phyloP scores from a whole-genome alignment of 2,329 filamentous ascomycete genomes.

The Pyricularia grisea region DNA sequence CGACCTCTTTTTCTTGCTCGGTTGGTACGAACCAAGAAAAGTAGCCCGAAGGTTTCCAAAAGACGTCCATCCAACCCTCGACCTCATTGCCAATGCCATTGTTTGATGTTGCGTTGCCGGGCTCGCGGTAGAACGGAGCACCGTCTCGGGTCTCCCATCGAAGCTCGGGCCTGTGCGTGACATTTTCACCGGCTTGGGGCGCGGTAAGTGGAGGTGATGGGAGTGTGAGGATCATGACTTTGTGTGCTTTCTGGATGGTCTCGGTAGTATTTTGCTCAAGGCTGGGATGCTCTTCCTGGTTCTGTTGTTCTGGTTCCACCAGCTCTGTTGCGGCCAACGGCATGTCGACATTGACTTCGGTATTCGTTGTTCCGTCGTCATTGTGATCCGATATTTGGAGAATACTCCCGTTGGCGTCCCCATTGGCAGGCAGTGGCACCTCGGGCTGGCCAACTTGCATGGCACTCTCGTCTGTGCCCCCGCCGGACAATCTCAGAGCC shows the following conservation, averaged over 20 bases:
- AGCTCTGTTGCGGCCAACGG: background rate
- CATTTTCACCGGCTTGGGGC: background rate
- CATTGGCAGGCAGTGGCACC: too few relatives aligned
- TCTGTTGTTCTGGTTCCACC: background rate
- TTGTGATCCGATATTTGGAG: too few relatives aligned
- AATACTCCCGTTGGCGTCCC: too few relatives aligned
- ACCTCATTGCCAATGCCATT: background rate
- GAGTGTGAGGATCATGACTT: background rate
- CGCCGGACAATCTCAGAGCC: background rate
- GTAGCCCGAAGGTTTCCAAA: background rate
- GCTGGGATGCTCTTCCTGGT: background rate
- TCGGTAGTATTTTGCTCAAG: background rate
- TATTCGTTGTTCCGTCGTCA: background rate
- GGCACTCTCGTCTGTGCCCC: too few relatives aligned
- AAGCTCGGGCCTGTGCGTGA: background rate
- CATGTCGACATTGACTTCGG: background rate
- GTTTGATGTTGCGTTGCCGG: background rate
- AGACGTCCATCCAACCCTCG: background rate
- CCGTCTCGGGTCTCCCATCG: background rate
- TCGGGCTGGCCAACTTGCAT: too few relatives aligned
- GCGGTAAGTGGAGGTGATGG: background rate
- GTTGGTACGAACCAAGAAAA: background rate
- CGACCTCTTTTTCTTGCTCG: background rate
- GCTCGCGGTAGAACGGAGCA: background rate
- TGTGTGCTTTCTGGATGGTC: background rate